A percentile compares a stretch with the other conserved stretches of the same genome.
These are phyloP conservation scores for Vaccinium vitisidaea DNA, from an alignment of 148 eudicot genomes.

Conservation along the genomic window DNA sequence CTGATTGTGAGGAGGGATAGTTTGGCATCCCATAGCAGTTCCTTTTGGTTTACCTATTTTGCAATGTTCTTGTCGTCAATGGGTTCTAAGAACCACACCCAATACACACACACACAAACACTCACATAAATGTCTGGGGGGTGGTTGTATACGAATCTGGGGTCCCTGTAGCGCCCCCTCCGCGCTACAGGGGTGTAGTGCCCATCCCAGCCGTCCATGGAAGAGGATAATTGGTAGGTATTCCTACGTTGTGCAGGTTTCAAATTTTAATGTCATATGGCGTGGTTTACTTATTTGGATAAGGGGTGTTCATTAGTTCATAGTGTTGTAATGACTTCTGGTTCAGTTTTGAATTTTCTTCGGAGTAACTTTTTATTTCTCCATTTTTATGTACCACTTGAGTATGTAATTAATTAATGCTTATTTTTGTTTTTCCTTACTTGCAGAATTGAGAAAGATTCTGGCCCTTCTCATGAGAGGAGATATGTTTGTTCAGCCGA, in stretches of 20 bases:
- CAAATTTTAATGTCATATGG: not conserved
- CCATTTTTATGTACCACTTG: not conserved
- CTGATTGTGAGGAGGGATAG: constrained; percentile 2
- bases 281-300: not conserved
- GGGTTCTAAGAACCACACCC: not conserved
- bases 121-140: no score
- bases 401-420: not conserved
- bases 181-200: no score
- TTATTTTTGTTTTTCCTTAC: not conserved
- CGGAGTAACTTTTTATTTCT: not conserved
- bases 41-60: not conserved
- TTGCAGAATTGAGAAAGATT: constrained; percentile 52
- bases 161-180: no score
- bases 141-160: no score
- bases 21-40: constrained; percentile 3
- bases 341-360: not conserved
- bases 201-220: no score
- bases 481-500: constrained; percentile 57
- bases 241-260: not conserved
- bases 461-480: constrained; percentile 60
- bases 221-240: not conserved
- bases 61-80: not conserved
- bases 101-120: no score
- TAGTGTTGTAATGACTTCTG: not conserved
- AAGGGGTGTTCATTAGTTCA: not conserved